Percentiles rank a stretch among this genome's conserved stretches.
These are phyloP conservation scores for Setaria italica DNA, from an alignment of 202 grass and related monocot species.

Conservation along the genomic window DNA sequence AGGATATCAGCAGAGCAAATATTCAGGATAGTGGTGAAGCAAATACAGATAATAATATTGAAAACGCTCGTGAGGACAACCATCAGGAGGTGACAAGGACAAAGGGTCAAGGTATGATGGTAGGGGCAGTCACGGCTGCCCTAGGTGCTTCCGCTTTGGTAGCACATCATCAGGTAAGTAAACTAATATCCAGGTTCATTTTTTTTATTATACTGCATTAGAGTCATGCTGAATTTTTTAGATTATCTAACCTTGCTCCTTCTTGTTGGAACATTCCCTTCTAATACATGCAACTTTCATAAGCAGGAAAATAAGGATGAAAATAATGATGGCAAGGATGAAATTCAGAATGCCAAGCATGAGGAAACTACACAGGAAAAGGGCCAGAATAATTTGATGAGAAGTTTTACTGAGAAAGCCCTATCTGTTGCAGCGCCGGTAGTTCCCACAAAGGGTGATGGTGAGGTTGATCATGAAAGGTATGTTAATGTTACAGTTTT, in stretches of 20 bases:
- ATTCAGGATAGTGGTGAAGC: conserved; percentile 22
- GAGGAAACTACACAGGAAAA: conserved; percentile 66
- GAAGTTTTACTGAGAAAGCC: conserved; percentile 89
- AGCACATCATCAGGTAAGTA: conserved; percentile 75
- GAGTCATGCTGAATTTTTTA: conserved; percentile 16
- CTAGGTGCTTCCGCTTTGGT: conserved; percentile 88
- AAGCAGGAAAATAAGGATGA: conserved; percentile 59
- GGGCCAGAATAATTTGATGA: conserved; percentile 66
- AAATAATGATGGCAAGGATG: conserved; percentile 45
- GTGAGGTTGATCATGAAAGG: conserved; percentile 93
- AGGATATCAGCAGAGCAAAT: conserved; percentile 27
- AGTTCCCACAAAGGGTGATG: conserved; percentile 83
- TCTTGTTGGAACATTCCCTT: conserved; percentile 30
- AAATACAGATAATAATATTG: conserved; percentile 34
- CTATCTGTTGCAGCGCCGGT: conserved; percentile 86
- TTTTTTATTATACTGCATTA: conserved; percentile 11
- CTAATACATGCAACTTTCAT: conserved; percentile 14
- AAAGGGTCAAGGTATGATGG: conserved; percentile 70
- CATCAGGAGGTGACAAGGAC: conserved; percentile 42
- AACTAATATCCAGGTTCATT: conserved; percentile 38
- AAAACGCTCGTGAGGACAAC: conserved; percentile 45
- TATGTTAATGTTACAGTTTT: conserved; percentile 44
- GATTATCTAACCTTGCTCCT: conserved; percentile 10
- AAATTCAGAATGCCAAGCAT: conserved; percentile 42
- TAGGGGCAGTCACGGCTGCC: conserved; percentile 89